Base-by-base conservation (phyloP, 2,329 filamentous ascomycete species). In the Botryotinia narcissicola region DNA sequence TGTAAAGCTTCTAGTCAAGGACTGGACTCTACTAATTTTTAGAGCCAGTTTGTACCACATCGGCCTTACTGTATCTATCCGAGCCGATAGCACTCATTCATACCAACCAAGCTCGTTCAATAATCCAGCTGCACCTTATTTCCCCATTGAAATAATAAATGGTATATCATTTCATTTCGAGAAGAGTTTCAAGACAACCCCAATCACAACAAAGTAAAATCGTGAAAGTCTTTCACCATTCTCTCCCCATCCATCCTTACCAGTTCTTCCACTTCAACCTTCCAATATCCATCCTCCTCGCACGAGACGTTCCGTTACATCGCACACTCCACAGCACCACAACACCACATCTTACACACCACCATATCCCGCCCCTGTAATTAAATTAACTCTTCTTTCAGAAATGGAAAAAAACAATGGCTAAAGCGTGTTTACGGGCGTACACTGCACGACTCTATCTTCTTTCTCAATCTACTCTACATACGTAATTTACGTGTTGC, bases 1-100 rank as follows among this genome's bases (percentile, higher is more conserved):
- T 63, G 25, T 37, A 20, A 37, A 44, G 40, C 59, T 69, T 37
- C 54, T 35, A 71, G 42, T 37, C 42, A 10, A 48, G 7, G 29
- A 35, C 32, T 48, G 7, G 51, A 40, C 29, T 37, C 22, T 37
- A 35, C n/a, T 8, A 48, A 51, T n/a, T 32, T 42, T 12, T 40
- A 29, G 44, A 71, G 44, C 54, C 35, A 18, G 54, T 22, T 64
- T 25, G 70, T 59, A 59, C 32, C 16, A 72, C 61, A 40, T 66
- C 70, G 70, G 70, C 46, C 37, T 7, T 72, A 59, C 46, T 72
- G 61, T 59, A 46, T 66, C 70, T 72, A 57, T 44, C 70, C 61
- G 70, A 72, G 61, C 70, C 70, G 70, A 66, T 10, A 14, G n/a
- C 29, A 48, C 29, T n/a, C 37, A 66, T 51, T 66, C 5, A 69